Percentiles rank a stretch among this genome's conserved stretches.
Conservation (phyloP, 1,139 yeast genomes). For the Hemisphaericaspora xylofermentans region DNA sequence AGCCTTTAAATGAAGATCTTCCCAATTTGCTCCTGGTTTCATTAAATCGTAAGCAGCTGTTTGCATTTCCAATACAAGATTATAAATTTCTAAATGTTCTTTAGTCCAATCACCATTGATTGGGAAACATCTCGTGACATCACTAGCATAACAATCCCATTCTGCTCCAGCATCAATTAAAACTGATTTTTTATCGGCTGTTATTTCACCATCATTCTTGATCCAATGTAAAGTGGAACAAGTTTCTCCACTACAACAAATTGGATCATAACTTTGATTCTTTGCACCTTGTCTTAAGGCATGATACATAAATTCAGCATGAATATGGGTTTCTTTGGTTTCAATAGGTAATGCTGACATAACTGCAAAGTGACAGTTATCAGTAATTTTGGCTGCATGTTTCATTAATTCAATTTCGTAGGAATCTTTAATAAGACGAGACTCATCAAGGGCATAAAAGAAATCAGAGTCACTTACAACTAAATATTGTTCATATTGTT, state of each 20-base stretch:
- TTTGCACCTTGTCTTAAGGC: slow-evolving; percentile 93
- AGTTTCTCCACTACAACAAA: slow-evolving; percentile 90
- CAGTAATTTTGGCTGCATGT: slow-evolving; percentile 81
- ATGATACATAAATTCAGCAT: slow-evolving; percentile 93
- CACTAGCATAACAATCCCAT: slow-evolving; percentile 90
- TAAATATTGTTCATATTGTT: slow-evolving; percentile 30
- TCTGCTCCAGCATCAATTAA: slow-evolving; percentile 97
- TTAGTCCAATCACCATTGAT: slow-evolving; percentile 84
- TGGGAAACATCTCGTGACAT: slow-evolving; percentile 95
- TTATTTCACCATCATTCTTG: slow-evolving; percentile 70
- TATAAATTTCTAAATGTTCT: slow-evolving; percentile 82
- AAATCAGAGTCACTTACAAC: slow-evolving; percentile 46
- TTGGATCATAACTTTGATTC: slow-evolving; percentile 86
- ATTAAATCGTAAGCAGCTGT: slow-evolving; percentile 61
- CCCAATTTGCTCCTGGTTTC: slow-evolving; percentile 86
- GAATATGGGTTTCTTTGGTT: slow-evolving; percentile 84
- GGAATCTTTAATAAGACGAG: slow-evolving; percentile 80
- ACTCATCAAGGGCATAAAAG: slow-evolving; percentile 79
- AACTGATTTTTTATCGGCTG: slow-evolving; percentile 55
- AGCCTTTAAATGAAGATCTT: slow-evolving; percentile 74
- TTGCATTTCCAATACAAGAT: slow-evolving; percentile 85
- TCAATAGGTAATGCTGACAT: slow-evolving; percentile 93
- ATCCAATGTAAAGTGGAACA: slow-evolving; percentile 91
- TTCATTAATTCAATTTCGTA: slow-evolving; percentile 75
- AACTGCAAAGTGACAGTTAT: slow-evolving; percentile 84